Evolutionary conservation across 345 rosid species (phyloP).

Genomic region (Aethionema arabicum): DNA sequence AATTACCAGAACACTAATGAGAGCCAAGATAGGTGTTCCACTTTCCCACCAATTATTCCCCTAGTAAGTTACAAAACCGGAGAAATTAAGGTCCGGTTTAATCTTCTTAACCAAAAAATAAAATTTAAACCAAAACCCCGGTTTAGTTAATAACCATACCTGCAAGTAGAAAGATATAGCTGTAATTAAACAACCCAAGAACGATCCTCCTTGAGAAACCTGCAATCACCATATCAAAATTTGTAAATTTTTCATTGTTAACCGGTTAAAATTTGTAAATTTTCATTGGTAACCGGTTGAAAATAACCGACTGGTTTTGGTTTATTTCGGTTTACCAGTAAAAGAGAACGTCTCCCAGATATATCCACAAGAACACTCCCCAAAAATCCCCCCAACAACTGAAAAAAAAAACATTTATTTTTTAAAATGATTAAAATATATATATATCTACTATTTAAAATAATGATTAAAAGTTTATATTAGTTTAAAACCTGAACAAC

Average conservation of each 20-base stretch:
- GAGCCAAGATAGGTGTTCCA: slow-evolving; percentile 33
- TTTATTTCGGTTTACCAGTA: slow-evolving; percentile 46
- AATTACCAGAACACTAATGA: slow-evolving; percentile 34
- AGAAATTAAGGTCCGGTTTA: not conserved
- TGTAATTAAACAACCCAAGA: slow-evolving; percentile 66
- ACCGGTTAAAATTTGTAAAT: too few species aligned
- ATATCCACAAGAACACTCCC: slow-evolving; percentile 68
- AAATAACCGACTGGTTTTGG: not conserved
- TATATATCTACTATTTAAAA: not conserved
- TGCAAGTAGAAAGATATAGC: slow-evolving; percentile 55
- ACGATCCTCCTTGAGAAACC: slow-evolving; percentile 77
- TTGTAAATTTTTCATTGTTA: too few species aligned
- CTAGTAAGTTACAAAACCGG: slow-evolving; percentile 33
- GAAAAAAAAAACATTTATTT: slow-evolving; percentile 2
- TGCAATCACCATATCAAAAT: too few species aligned
- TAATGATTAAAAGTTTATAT: slow-evolving; percentile 8
- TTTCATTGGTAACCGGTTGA: too few species aligned
- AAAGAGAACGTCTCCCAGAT: slow-evolving; percentile 72
- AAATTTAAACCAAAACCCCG: not conserved
- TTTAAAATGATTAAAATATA: not conserved
- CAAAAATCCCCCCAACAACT: slow-evolving; percentile 69
- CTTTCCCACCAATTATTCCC: slow-evolving; percentile 44
- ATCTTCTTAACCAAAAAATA: too few species aligned
- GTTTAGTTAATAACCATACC: slow-evolving; percentile 36
- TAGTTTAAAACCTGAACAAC: slow-evolving; percentile 57